Base-by-base conservation (phyloP, 352 stramenopile genomes). In the Peronosclerospora sorghi region DNA sequence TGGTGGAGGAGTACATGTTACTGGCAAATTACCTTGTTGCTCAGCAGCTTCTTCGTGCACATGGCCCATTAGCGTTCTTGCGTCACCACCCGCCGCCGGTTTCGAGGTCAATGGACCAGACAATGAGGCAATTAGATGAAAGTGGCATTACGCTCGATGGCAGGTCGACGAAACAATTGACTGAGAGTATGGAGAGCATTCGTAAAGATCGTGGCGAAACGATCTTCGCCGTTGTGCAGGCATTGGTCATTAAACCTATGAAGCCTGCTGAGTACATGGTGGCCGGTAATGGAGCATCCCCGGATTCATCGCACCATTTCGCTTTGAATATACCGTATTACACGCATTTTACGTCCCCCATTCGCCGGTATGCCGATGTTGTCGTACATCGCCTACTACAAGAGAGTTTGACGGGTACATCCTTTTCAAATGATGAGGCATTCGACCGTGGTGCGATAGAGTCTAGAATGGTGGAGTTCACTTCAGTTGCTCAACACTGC, bases 1-100 rank as follows among this genome's bases (percentile, higher is more conserved):
- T 97, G 8, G 82, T 98, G 6, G 95, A 98, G 65, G 96, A 99
- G 63, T 98, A 96, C 68, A 99, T 99, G 95, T 71, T 99, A 4
- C 54, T 98, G 20, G 96, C 96, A 4, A 99, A 99, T 56, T 98
- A 95, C 50, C 62, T 98, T 9, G 95, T 99, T 13, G 96, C 96
- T 13, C 85, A 98, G 52, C 77, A 96, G 19, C 66, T 98, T 9
- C 83, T 98, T 30, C 83, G 85, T 15, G 71, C 89, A 17, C 74
- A 90, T 18, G 79, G 78, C 0, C 68, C 75, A n/a, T 40, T 86
- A 15, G 90, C 93, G 4, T 83, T 98, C 23, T 57, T 98, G 2
- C 80, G 95, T 24, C 65, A 88, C 48, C 94, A 98, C 41, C 65
- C 73, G 1, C 58, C 72, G 26, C 94, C 91, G 0, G 61, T 95